Conservation (phyloP, 169 alveolate genomes). For the Cryptosporidium canis region DNA sequence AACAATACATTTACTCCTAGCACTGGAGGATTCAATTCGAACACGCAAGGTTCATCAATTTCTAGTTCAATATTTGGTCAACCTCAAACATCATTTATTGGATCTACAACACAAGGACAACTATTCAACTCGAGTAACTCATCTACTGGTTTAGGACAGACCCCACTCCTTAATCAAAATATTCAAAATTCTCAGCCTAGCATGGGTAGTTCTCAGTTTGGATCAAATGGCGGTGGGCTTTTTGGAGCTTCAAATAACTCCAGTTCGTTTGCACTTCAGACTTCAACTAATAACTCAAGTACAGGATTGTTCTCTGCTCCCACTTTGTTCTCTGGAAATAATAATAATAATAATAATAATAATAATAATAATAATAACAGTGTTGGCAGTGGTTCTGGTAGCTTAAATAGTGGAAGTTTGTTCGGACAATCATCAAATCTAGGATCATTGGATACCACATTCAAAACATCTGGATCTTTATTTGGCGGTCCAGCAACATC, state of each 20-base stretch:
- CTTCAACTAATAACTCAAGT: slow-evolving; percentile 3
- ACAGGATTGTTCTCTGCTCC: slow-evolving; percentile 45
- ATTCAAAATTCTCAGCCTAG: slow-evolving; percentile 14
- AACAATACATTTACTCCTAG: slow-evolving; percentile 14
- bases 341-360: not conserved
- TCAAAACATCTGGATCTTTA: slow-evolving; percentile 7
- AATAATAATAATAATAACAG: not conserved
- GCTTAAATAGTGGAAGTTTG: not conserved
- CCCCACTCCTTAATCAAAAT: slow-evolving; percentile 1
- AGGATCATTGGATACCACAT: not conserved
- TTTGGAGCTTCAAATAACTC: not conserved
- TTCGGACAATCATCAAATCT: slow-evolving; percentile 1
- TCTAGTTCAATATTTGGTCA: slow-evolving; percentile 58
- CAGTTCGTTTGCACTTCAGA: slow-evolving; percentile 11
- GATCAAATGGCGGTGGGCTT: not conserved
- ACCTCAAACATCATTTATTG: not conserved
- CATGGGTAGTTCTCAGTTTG: slow-evolving; percentile 27
- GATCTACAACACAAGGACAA: not conserved
- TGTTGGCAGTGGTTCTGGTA: not conserved
- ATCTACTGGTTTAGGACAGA: slow-evolving; percentile 21
- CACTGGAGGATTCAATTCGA: slow-evolving; percentile 28
- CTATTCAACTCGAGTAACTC: not conserved
- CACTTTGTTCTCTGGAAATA: slow-evolving; percentile 11
- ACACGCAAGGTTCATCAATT: not conserved
- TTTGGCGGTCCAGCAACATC: slow-evolving; percentile 13